phyloP scores from a whole-genome alignment of 1,284 basidiomycete genomes.

The Leccinum subrobustum region DNA sequence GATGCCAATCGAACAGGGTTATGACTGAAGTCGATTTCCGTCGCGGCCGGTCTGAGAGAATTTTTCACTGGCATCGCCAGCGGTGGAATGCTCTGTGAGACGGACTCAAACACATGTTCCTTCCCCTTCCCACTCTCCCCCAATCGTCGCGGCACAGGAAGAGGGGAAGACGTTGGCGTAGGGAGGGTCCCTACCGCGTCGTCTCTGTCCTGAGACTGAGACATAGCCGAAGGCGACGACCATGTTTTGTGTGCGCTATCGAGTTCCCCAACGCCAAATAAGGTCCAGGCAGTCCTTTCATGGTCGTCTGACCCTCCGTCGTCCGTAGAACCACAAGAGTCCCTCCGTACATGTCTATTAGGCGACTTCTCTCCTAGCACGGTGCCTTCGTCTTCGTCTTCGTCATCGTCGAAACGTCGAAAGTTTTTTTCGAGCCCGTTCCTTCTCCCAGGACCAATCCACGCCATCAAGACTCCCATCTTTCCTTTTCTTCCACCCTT shows the following conservation, averaged over 20 bases:
- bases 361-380: background rate
- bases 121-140: constrained; percentile 4
- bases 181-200: constrained; percentile 12
- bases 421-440: constrained; percentile 27
- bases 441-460: constrained; percentile 37
- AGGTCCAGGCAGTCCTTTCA: constrained; percentile 47
- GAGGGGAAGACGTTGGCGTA: constrained; percentile 31
- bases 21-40: constrained; percentile 2
- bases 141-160: background rate
- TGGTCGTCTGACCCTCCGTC: constrained; percentile 45
- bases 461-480: constrained; percentile 43
- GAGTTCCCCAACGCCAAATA: constrained; percentile 42
- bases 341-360: constrained; percentile 16
- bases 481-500: constrained; percentile 44
- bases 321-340: constrained; percentile 46
- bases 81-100: background rate
- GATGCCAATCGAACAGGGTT: constrained; percentile 1
- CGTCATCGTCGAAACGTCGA: background rate
- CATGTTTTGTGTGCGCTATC: constrained; percentile 11
- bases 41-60: background rate
- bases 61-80: background rate
- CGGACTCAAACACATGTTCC: constrained; percentile 2
- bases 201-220: constrained; percentile 3
- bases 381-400: background rate
- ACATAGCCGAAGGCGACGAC: constrained; percentile 21